Base-by-base conservation (phyloP, 805 yeast species). In the Nakazawaea anatomiae region DNA sequence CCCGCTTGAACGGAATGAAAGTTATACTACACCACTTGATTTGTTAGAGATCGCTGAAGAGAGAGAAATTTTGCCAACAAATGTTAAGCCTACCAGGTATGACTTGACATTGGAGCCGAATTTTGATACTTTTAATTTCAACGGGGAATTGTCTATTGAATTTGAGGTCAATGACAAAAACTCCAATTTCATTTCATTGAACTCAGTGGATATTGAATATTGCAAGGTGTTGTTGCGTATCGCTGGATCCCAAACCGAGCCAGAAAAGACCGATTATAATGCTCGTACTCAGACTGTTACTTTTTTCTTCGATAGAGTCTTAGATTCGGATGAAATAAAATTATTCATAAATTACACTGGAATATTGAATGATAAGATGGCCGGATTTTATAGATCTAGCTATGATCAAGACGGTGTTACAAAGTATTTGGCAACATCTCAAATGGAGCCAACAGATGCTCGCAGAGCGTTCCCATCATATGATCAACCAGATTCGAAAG, bases 361-460 rank as follows among this genome's bases (percentile, higher is more conserved):
- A 46, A 71, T 66, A 36, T 74, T 83, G 66, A 82, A 83, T 66
- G 81, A 82, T 64, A 75, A 81, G 61, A 80, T 85, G 85, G 84
- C 85, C 46, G 90, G 90, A 7, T 85, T 85, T 68, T 85, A 85
- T 71, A 74, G 87, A 59, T 80, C 87, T 11, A 71, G 80, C 34
- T 83, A 83, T 68, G 81, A 78, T 59, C 77, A 72, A 54, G 64
- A 74, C 58, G 87, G 87, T 39, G 63, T 72, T 52, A 73, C 77
- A 50, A 74, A 78, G 55, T 79, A 78, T 59, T 71, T 82, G 56
- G 86, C 85, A 40, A 76, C 85, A 55, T 79, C 87, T 42, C 87
- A 82, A 67, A 80, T 85, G 80, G 89, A 85, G 69, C 82, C 90
- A 36, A 82, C 89, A 35, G 90, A 84, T 67, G 83, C 88, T 61